Percentiles rank a stretch among this genome's conserved stretches.
Conservation (phyloP, 2,329 filamentous ascomycete species). For the Cladophialophora immunda region DNA sequence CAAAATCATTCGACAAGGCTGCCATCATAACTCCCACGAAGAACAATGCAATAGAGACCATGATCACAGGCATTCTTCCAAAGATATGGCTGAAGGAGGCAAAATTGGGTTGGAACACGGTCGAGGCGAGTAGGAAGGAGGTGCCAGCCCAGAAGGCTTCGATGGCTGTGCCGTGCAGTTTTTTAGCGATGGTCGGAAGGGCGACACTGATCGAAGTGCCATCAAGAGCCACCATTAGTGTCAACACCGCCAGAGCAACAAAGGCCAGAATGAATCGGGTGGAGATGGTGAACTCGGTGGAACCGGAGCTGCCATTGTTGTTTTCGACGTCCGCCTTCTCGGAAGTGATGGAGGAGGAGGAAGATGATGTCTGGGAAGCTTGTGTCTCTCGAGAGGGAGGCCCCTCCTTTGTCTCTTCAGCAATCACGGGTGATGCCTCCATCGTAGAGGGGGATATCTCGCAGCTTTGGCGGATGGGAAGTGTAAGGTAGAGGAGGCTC, state of each 20-base stretch:
- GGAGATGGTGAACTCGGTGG: constrained; percentile 33
- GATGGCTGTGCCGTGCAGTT: constrained; percentile 62
- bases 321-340: constrained; percentile 15
- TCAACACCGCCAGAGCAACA: constrained; percentile 62
- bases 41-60: constrained; percentile 54
- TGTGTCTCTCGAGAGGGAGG: constrained; percentile 3
- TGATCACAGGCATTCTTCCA: constrained; percentile 54
- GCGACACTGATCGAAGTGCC: constrained; percentile 72
- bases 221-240: constrained; percentile 70
- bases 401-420: constrained; percentile 1
- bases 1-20: constrained; percentile 53
- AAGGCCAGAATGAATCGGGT: constrained; percentile 58
- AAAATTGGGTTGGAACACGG: constrained; percentile 64
- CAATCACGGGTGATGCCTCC: not conserved
- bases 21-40: constrained; percentile 55
- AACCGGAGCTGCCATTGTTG: constrained; percentile 5
- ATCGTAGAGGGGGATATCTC: constrained; percentile 1
- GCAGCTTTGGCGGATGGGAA: not conserved
- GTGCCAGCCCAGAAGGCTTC: constrained; percentile 78
- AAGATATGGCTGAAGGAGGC: constrained; percentile 59
- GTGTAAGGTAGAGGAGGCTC: not conserved
- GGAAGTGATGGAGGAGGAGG: constrained; percentile 30
- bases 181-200: constrained; percentile 57
- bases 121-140: constrained; percentile 72
- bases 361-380: constrained; percentile 25